Evolutionary conservation across 345 rosid species (phyloP).

Genomic region (Citrus glauca): DNA sequence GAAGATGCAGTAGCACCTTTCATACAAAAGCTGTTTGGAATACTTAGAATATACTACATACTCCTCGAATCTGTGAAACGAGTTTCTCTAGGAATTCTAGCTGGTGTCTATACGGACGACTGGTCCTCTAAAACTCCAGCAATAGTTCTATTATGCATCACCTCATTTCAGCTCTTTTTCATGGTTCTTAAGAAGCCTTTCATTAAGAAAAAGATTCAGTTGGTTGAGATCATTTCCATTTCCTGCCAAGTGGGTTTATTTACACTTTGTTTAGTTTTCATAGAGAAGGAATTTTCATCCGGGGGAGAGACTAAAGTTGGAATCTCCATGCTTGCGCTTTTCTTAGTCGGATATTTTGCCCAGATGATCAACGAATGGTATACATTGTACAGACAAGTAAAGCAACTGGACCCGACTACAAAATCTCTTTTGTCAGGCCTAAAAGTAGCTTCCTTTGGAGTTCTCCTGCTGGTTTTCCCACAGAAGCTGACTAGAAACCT

Average conservation of each 20-base stretch:
- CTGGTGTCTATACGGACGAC: slow-evolving; percentile 54
- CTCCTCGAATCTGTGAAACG: slow-evolving; percentile 61
- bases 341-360: slow-evolving; percentile 60
- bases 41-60: slow-evolving; percentile 90
- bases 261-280: slow-evolving; percentile 47
- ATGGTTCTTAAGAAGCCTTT: slow-evolving; percentile 86
- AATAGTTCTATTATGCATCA: slow-evolving; percentile 49
- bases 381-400: slow-evolving; percentile 64
- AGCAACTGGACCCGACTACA: slow-evolving; percentile 45
- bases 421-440: slow-evolving; percentile 52
- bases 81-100: slow-evolving; percentile 54
- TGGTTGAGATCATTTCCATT: slow-evolving; percentile 71
- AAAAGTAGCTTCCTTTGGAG: slow-evolving; percentile 60
- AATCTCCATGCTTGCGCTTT: slow-evolving; percentile 56
- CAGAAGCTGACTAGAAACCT: slow-evolving; percentile 36
- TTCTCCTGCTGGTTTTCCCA: slow-evolving; percentile 53
- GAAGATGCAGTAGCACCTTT: slow-evolving; percentile 96
- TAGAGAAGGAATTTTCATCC: slow-evolving; percentile 36
- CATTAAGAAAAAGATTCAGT: slow-evolving; percentile 84
- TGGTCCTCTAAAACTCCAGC: slow-evolving; percentile 50
- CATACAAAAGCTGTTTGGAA: slow-evolving; percentile 83
- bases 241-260: slow-evolving; percentile 59
- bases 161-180: slow-evolving; percentile 84
- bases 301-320: slow-evolving; percentile 47
- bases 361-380: slow-evolving; percentile 68